These are phyloP conservation scores for Fusarium veterinarium DNA, from an alignment of 2,329 filamentous ascomycete species.

Conservation along the genomic window DNA sequence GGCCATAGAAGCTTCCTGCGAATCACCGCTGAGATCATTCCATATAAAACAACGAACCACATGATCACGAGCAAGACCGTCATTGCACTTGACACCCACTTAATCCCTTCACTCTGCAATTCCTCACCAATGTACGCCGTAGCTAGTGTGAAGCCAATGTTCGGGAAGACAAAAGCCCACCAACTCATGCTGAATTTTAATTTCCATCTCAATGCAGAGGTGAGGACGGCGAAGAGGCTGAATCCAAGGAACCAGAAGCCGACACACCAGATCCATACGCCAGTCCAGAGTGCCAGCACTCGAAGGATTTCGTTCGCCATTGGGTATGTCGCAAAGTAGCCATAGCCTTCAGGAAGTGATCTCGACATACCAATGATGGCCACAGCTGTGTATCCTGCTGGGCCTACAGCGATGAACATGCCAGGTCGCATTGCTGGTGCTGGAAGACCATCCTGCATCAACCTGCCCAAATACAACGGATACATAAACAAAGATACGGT, in stretches of 20 bases:
- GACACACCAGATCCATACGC: conserved; percentile 46
- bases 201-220: conserved; percentile 20
- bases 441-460: conserved; percentile 45
- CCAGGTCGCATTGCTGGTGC: conserved; percentile 43
- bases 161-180: conserved; percentile 47
- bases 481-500: conserved; percentile 41
- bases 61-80: conserved; percentile 34
- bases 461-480: conserved; percentile 40
- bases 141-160: conserved; percentile 43
- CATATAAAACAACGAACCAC: conserved; percentile 42
- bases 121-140: conserved; percentile 42
- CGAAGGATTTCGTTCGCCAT: conserved; percentile 40
- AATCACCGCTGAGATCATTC: conserved; percentile 33
- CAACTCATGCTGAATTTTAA: conserved; percentile 44
- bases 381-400: conserved; percentile 42
- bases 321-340: conserved; percentile 43
- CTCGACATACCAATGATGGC: conserved; percentile 44
- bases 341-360: conserved; percentile 38
- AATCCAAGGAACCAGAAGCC: conserved; percentile 46
- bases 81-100: conserved; percentile 43
- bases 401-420: conserved; percentile 44
- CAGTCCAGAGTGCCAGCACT: conserved; percentile 41
- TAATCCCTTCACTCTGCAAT: conserved; percentile 37
- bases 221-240: conserved; percentile 37
- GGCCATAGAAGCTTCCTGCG: conserved; percentile 43